phyloP scores from a whole-genome alignment of 2,329 filamentous ascomycete genomes.

The Colletotrichum australisinense region DNA sequence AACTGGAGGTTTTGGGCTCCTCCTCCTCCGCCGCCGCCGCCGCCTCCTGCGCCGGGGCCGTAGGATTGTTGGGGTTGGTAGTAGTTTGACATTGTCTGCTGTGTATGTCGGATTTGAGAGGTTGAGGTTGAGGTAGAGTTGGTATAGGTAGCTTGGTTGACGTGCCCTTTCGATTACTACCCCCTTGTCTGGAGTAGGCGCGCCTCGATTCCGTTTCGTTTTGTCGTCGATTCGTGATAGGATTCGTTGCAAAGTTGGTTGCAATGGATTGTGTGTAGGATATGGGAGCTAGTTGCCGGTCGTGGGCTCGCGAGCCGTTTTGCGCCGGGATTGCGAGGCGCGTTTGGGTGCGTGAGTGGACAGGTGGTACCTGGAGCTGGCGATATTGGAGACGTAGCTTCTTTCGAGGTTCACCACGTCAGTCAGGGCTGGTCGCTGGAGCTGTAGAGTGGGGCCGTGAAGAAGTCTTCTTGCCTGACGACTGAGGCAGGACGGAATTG shows the following conservation, averaged over 20 bases:
- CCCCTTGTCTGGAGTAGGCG: not conserved
- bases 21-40: conserved; percentile 70
- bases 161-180: too few relatives aligned
- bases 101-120: too few relatives aligned
- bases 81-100: conserved; percentile 57
- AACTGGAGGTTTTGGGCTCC: conserved; percentile 94
- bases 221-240: not conserved
- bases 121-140: too few relatives aligned
- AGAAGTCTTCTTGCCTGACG: not conserved
- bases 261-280: not conserved
- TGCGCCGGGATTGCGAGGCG: conserved; percentile 21
- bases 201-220: not conserved
- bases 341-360: conserved; percentile 24
- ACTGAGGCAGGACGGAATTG: not conserved
- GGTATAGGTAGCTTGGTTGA: not conserved
- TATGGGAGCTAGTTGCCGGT: not conserved
- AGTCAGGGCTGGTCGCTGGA: conserved; percentile 20
- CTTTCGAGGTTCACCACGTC: conserved; percentile 33
- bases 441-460: conserved; percentile 12
- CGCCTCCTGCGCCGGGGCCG: conserved; percentile 60
- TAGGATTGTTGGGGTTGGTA: conserved; percentile 45
- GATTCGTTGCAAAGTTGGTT: not conserved
- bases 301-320: not conserved
- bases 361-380: conserved; percentile 27
- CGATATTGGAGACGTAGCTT: conserved; percentile 34